Evolutionary conservation across 768 basidiomycete genomes (phyloP).

Genomic region (Pholiota microspora): DNA sequence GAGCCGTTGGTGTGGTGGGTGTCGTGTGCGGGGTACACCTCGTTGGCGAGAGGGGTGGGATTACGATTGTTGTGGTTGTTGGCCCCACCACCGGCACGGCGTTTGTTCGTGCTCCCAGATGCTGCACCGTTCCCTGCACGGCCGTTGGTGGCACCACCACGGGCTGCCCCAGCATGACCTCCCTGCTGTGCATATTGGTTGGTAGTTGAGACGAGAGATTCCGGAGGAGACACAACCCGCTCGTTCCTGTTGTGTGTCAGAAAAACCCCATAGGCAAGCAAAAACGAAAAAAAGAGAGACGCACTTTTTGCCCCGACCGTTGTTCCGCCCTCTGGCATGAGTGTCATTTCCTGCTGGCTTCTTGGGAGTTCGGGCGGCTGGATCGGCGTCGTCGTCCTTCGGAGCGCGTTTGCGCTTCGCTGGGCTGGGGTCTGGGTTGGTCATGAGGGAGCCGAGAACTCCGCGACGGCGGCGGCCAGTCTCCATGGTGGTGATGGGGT

Average conservation of each 20-base stretch:
- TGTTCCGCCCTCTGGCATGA: slow-evolving; percentile 48
- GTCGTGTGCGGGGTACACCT: slow-evolving; percentile 26
- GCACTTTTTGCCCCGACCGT: slow-evolving; percentile 60
- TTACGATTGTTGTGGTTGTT: slow-evolving; percentile 37
- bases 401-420: slow-evolving; percentile 56
- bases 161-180: slow-evolving; percentile 26
- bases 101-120: slow-evolving; percentile 34
- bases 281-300: slow-evolving; percentile 20
- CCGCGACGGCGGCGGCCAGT: slow-evolving; percentile 62
- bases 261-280: slow-evolving; percentile 9
- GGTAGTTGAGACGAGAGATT: slow-evolving; percentile 71
- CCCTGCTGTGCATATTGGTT: slow-evolving; percentile 52
- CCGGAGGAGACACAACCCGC: slow-evolving; percentile 67
- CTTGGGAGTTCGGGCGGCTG: slow-evolving; percentile 51
- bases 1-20: slow-evolving; percentile 29
- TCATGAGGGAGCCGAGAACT: slow-evolving; percentile 48
- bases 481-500: slow-evolving; percentile 60
- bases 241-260: slow-evolving; percentile 45
- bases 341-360: slow-evolving; percentile 54
- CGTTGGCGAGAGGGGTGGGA: slow-evolving; percentile 37
- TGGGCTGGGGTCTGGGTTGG: slow-evolving; percentile 58
- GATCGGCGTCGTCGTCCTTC: slow-evolving; percentile 67
- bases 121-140: slow-evolving; percentile 18
- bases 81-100: slow-evolving; percentile 36
- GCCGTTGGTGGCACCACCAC: slow-evolving; percentile 24